These are phyloP conservation scores for Agarophyton chilense DNA, from an alignment of 23 red algal genomes.

Conservation along the genomic window DNA sequence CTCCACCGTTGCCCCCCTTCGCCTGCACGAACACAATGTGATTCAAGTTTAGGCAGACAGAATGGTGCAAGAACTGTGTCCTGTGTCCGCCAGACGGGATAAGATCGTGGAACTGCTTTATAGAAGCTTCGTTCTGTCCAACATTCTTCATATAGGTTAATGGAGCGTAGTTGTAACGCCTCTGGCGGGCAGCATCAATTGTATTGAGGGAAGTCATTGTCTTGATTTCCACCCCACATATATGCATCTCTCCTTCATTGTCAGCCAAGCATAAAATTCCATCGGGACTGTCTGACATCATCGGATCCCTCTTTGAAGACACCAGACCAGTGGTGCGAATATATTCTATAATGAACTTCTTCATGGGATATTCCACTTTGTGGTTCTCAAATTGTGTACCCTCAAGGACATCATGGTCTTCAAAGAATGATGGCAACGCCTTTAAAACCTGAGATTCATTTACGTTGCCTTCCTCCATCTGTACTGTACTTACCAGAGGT, in stretches of 20 bases:
- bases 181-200: conserved; percentile 2
- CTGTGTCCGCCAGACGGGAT: not conserved
- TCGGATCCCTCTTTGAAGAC: not conserved
- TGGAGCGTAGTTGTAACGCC: not conserved
- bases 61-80: conserved; percentile 12
- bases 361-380: too few species aligned
- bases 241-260: not conserved
- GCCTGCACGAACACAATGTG: conserved; percentile 21
- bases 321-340: not conserved
- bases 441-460: conserved; percentile 9
- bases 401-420: not conserved
- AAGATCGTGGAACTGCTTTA: not conserved
- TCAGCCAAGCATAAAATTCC: not conserved
- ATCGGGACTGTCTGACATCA: conserved; percentile 17
- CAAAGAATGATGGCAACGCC: conserved; percentile 16
- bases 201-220: conserved; percentile 40
- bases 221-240: conserved; percentile 36
- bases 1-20: not conserved
- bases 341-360: not conserved
- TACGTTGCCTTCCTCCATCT: conserved; percentile 4
- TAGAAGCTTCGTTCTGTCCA: not conserved
- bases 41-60: not conserved
- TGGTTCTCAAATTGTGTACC: not conserved
- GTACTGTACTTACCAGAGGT: not conserved
- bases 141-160: not conserved